Conservation (phyloP, 2,329 filamentous ascomycete genomes). For the Claviceps fusiformis region DNA sequence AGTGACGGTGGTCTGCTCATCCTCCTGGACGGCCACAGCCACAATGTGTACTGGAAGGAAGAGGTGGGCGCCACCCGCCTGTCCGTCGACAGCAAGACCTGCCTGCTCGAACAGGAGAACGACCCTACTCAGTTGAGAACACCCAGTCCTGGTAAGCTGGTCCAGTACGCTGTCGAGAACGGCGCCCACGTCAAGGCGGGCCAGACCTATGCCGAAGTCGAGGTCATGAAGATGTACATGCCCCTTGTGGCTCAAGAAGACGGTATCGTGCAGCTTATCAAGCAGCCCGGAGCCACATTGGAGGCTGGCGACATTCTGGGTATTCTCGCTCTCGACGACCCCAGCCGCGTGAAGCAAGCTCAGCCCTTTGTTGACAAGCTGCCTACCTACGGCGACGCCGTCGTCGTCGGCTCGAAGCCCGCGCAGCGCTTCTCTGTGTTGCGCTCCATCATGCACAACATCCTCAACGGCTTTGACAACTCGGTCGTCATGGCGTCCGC, state of each 20-base stretch:
- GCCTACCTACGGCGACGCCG: slow-evolving; percentile 72
- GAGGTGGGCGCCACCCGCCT: slow-evolving; percentile 91
- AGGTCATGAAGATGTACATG: slow-evolving; percentile 99
- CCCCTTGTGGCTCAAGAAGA: slow-evolving; percentile 89
- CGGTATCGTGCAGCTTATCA: slow-evolving; percentile 93
- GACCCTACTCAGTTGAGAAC: slow-evolving; percentile 94
- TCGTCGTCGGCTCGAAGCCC: slow-evolving; percentile 81
- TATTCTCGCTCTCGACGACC: slow-evolving; percentile 89
- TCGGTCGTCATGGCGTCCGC: slow-evolving; percentile 87
- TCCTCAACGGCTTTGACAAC: slow-evolving; percentile 90
- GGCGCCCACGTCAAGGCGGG: slow-evolving; percentile 86
- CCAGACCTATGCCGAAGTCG: slow-evolving; percentile 89
- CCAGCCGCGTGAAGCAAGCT: slow-evolving; percentile 90
- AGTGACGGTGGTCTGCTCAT: slow-evolving; percentile 89
- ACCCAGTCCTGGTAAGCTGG: slow-evolving; percentile 90
- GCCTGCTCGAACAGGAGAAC: slow-evolving; percentile 94
- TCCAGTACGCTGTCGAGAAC: slow-evolving; percentile 95
- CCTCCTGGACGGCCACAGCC: slow-evolving; percentile 78
- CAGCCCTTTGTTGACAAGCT: slow-evolving; percentile 87
- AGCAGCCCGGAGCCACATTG: slow-evolving; percentile 94
- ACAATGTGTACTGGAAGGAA: slow-evolving; percentile 99
- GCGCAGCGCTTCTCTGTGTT: slow-evolving; percentile 74
- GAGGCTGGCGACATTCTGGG: slow-evolving; percentile 98
- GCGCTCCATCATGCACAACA: slow-evolving; percentile 68
- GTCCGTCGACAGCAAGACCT: slow-evolving; percentile 96